phyloP scores from a whole-genome alignment of 225 moss, liverwort and hornwort genomes.

The Pseudisothecium myosuroides region DNA sequence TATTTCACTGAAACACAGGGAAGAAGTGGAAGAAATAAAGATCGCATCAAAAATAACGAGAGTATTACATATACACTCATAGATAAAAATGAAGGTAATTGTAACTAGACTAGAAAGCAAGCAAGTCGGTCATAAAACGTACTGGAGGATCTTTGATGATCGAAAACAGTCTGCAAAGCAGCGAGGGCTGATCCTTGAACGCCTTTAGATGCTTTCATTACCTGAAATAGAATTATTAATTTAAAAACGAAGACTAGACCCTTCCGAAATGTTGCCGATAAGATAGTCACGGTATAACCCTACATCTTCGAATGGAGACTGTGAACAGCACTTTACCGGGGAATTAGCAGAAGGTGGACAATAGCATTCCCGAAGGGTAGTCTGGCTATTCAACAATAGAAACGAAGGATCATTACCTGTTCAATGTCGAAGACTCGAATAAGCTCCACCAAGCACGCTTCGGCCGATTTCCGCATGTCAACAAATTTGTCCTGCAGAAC shows the following conservation, averaged over 20 bases:
- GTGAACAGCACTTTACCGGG: background rate
- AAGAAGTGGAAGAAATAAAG: background rate
- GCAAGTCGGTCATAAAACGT: background rate
- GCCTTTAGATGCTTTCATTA: slow-evolving; percentile 58
- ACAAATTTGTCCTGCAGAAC: slow-evolving; percentile 71
- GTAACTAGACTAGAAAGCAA: background rate
- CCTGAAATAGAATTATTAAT: slow-evolving; percentile 9
- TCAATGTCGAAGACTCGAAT: slow-evolving; percentile 64
- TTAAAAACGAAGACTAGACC: background rate
- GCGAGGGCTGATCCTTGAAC: slow-evolving; percentile 61
- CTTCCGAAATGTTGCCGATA: background rate
- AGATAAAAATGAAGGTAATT: background rate
- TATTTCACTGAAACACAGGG: background rate
- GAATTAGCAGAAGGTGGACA: background rate
- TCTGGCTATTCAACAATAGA: background rate
- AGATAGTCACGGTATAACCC: background rate
- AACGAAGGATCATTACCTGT: slow-evolving; percentile 3
- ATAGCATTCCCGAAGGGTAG: background rate
- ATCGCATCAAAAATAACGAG: background rate
- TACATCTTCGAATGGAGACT: background rate
- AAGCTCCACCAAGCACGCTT: slow-evolving; percentile 64
- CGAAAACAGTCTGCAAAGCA: slow-evolving; percentile 57
- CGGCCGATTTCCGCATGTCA: slow-evolving; percentile 85
- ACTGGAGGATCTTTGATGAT: slow-evolving; percentile 63
- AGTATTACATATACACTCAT: background rate